Evolutionary conservation across 2,329 filamentous ascomycete species (phyloP).

Genomic region (Apiospora saccharicola): DNA sequence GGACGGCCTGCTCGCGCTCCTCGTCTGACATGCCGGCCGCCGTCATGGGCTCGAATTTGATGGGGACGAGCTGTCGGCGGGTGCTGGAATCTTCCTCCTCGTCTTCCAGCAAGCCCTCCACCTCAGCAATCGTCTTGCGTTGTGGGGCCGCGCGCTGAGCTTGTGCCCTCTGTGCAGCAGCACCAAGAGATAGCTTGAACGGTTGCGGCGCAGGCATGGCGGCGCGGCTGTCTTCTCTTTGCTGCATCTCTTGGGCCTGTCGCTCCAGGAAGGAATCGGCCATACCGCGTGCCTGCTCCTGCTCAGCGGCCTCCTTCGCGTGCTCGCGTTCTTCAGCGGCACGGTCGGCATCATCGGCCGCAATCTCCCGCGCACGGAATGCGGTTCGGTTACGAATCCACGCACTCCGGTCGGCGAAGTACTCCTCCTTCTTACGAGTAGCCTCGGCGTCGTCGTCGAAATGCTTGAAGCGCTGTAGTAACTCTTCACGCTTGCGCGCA

Average conservation of each 20-base stretch:
- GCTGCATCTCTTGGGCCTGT: conserved; percentile 79
- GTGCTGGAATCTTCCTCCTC: conserved; percentile 81
- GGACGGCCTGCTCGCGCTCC: conserved; percentile 82
- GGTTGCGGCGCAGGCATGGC: conserved; percentile 68
- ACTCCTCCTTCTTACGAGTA: conserved; percentile 74
- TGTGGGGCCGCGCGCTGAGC: conserved; percentile 63
- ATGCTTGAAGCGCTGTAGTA: conserved; percentile 75
- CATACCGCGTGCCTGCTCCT: conserved; percentile 81
- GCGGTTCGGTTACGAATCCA: conserved; percentile 84
- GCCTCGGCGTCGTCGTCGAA: conserved; percentile 93
- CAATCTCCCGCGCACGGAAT: conserved; percentile 76
- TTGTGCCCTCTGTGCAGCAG: conserved; percentile 78
- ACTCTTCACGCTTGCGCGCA: conserved; percentile 69
- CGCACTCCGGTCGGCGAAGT: conserved; percentile 84
- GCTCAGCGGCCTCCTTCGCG: conserved; percentile 72
- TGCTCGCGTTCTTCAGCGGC: conserved; percentile 78
- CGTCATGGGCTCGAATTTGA: conserved; percentile 77
- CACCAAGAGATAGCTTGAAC: conserved; percentile 93
- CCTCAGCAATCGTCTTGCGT: conserved; percentile 86
- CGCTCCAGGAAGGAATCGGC: conserved; percentile 90
- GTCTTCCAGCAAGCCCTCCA: conserved; percentile 93
- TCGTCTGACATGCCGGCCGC: conserved; percentile 81
- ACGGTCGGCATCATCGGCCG: conserved; percentile 84
- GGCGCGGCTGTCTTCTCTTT: conserved; percentile 47
- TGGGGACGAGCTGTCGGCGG: conserved; percentile 80